phyloP scores from a whole-genome alignment of 2,329 filamentous ascomycete species.

The Trichoderma sp. region DNA sequence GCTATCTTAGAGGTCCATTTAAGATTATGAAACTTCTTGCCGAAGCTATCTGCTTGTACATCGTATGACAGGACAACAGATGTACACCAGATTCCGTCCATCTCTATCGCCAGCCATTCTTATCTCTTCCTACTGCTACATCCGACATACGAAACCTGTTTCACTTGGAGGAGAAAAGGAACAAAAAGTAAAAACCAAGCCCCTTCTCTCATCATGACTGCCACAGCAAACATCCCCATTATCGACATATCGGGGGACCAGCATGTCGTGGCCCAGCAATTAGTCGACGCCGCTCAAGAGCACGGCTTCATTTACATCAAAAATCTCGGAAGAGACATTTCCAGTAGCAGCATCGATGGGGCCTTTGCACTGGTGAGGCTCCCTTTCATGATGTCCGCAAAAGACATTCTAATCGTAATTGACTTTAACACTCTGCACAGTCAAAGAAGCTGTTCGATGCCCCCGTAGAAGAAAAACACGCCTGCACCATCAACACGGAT shows the following conservation, averaged over 20 bases:
- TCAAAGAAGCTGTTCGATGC: conserved; percentile 73
- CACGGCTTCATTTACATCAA: conserved; percentile 91
- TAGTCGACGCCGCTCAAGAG: conserved; percentile 78
- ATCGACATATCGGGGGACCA: conserved; percentile 73
- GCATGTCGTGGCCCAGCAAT: conserved; percentile 62
- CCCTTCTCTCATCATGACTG: conserved; percentile 31
- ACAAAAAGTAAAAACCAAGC: not conserved
- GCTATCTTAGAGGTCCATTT: not conserved
- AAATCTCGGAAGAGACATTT: conserved; percentile 72
- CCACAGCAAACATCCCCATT: conserved; percentile 67
- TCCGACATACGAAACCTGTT: not conserved
- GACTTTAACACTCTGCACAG: conserved; percentile 38
- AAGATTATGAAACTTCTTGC: conserved; percentile 3
- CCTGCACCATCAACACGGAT: conserved; percentile 74
- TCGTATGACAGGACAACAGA: not conserved
- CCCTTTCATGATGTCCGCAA: not conserved
- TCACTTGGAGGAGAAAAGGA: no score
- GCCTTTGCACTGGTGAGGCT: conserved; percentile 72
- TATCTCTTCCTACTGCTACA: not conserved
- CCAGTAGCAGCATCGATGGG: conserved; percentile 64
- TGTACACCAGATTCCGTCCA: not conserved
- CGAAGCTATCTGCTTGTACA: not conserved
- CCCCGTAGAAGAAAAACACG: conserved; percentile 71
- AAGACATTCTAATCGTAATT: not conserved
- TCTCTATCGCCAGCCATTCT: not conserved